Evolutionary conservation across 2,329 filamentous ascomycete genomes (phyloP), one percentile per base, ranked within the genome.

Genomic region (Parascedosporium putredinis): DNA sequence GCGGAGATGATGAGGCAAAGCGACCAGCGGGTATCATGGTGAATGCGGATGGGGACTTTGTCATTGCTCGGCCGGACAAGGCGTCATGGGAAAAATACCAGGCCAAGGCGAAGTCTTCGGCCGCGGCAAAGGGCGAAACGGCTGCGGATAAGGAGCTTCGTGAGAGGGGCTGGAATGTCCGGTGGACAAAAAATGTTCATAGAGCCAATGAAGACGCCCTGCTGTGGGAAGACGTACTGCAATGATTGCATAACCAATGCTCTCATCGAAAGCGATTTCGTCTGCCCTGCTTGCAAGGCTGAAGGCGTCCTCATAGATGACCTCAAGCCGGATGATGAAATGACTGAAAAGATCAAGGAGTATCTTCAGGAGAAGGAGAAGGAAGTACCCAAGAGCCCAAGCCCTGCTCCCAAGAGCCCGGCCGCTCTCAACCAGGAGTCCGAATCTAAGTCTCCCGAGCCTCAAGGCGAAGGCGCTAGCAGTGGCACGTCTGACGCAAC

Each of bases 191-290:
- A 88, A 69, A 84, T 95, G 79, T 96, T 97, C 72, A 84, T 94
- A 82, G 88, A 96, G 67, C 91, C 93, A 78, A 93, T 94, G 78
- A 95, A 95, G 80, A 97, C 93, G 64, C 91, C 93, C 58, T 98
- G 93, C 79, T 98, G 93, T 76, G 81, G 86, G 72, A 94, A 86
- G 79, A 96, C 90, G 64, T 98, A 95, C 76, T 98, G 93, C 78
- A 93, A 93, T 80, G 89, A 96, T 67, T 98, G 93, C 84, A 96
- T 98, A 71, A 94, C 93, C 67, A 95, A 95, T 79, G 88, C 90
- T 70, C 83, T 98, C 69, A 91, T 96, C 71, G 90, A 97, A 75
- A 93, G 86, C 79, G 93, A 98, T 77, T 89, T 98, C 70, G 76
- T 90, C 68, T 98, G 93, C 69, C 93, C 93, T 56, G 84, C 83